phyloP scores from a whole-genome alignment of 179 eudicot genomes.

The Carnegiea gigantea region DNA sequence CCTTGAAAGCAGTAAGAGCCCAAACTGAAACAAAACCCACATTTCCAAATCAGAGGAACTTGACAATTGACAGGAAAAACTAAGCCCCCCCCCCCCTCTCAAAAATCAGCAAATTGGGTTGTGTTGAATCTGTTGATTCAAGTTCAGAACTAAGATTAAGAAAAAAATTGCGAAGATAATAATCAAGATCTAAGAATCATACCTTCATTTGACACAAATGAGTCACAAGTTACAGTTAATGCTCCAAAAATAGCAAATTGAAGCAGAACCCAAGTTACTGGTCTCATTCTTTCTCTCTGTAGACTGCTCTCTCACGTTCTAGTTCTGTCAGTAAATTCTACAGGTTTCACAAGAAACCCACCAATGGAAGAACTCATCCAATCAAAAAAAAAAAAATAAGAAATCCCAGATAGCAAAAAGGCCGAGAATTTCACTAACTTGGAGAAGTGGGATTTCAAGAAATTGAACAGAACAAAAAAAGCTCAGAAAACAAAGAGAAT shows the following conservation, averaged over 20 bases:
- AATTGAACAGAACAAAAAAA: conserved; percentile 1
- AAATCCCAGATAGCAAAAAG: not conserved
- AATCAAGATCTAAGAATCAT: conserved; percentile 41
- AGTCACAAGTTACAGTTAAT: conserved; percentile 35
- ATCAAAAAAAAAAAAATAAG: conserved; percentile 12
- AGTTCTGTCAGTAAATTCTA: not conserved
- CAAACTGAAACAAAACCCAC: conserved; percentile 45
- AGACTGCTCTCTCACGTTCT: not conserved
- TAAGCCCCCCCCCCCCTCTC: not conserved
- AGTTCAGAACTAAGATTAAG: conserved; percentile 20
- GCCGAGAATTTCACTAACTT: conserved; percentile 19
- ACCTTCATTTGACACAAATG: conserved; percentile 67
- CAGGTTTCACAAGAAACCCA: conserved; percentile 20
- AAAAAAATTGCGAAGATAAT: not conserved
- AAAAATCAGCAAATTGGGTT: not conserved
- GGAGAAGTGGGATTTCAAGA: conserved; percentile 32
- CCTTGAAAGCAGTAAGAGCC: conserved; percentile 73
- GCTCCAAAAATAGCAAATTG: conserved; percentile 44
- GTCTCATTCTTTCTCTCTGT: conserved; percentile 36
- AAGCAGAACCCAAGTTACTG: conserved; percentile 39
- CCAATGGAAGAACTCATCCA: conserved; percentile 39
- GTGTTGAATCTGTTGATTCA: not conserved
- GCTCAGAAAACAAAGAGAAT: not conserved
- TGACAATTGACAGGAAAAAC: not conserved
- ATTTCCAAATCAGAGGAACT: conserved; percentile 18